Evolutionary conservation across 306 rosid species (phyloP).

Genomic region (Ormosia semicastrata): DNA sequence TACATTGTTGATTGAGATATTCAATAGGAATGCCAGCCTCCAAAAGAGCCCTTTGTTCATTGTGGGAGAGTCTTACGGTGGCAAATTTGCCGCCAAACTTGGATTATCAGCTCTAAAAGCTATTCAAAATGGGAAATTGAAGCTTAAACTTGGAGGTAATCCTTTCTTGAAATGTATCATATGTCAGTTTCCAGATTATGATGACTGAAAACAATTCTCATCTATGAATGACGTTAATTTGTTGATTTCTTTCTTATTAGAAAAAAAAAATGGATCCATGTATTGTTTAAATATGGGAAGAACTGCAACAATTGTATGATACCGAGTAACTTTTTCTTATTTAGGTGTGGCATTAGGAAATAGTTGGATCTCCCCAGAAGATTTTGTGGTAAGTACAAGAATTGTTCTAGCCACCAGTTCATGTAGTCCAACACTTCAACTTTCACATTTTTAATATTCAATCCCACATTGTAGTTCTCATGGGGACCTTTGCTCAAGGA

Average conservation of each 20-base stretch:
- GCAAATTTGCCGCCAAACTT: slow-evolving; percentile 77
- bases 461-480: slow-evolving; percentile 49
- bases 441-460: background rate
- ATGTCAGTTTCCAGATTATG: background rate
- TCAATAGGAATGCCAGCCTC: slow-evolving; percentile 49
- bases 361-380: slow-evolving; percentile 96
- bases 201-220: background rate
- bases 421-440: background rate
- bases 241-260: background rate
- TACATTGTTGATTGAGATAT: slow-evolving; percentile 54
- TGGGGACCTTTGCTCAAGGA: slow-evolving; percentile 98
- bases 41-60: slow-evolving; percentile 76
- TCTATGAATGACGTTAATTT: background rate
- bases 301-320: background rate
- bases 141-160: slow-evolving; percentile 67
- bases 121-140: slow-evolving; percentile 51
- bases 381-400: slow-evolving; percentile 60
- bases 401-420: background rate
- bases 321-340: background rate
- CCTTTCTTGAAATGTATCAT: background rate
- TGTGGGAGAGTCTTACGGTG: slow-evolving; percentile 94
- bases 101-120: slow-evolving; percentile 62
- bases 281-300: background rate
- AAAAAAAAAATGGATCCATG: background rate
- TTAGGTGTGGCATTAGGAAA: slow-evolving; percentile 92